Percentiles rank a stretch among this genome's conserved stretches.
Conservation (phyloP, 2,329 filamentous ascomycete genomes). For the Waltergamsia citrina region DNA sequence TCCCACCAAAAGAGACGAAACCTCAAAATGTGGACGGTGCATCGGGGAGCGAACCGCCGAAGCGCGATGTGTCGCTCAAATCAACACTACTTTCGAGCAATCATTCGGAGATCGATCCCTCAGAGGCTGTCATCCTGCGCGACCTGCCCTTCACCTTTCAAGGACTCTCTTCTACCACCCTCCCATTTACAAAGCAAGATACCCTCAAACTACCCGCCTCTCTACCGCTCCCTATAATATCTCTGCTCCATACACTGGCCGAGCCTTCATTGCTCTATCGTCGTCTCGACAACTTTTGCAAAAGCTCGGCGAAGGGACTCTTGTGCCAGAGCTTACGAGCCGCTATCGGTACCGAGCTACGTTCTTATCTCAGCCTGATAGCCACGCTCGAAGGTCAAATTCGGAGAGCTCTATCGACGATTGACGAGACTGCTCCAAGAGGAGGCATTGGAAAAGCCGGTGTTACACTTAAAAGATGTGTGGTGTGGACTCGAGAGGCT, state of each 20-base stretch:
- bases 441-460: constrained; percentile 74
- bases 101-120: constrained; percentile 46
- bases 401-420: constrained; percentile 63
- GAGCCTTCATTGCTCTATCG: constrained; percentile 92
- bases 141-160: constrained; percentile 91
- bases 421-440: constrained; percentile 59
- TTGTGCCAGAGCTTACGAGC: constrained; percentile 86
- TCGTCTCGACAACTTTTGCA: constrained; percentile 70
- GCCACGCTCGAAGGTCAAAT: constrained; percentile 92
- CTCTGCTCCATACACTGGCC: constrained; percentile 78
- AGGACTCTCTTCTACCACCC: constrained; percentile 77
- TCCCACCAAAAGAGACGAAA: constrained; percentile 29
- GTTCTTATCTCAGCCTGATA: constrained; percentile 82
- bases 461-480: constrained; percentile 88
- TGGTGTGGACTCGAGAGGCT: constrained; percentile 94
- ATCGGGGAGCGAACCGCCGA: constrained; percentile 18
- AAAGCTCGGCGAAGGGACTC: constrained; percentile 63
- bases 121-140: constrained; percentile 58
- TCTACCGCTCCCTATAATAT: constrained; percentile 75
- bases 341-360: constrained; percentile 74
- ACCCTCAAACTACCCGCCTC: constrained; percentile 68
- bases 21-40: constrained; percentile 25
- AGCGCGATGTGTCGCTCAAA: constrained; percentile 45
- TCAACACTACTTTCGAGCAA: constrained; percentile 48
- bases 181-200: constrained; percentile 63